Percentiles rank a stretch among this genome's conserved stretches.
phyloP scores from a whole-genome alignment of 768 basidiomycete genomes.

The Steccherinum ochraceum region DNA sequence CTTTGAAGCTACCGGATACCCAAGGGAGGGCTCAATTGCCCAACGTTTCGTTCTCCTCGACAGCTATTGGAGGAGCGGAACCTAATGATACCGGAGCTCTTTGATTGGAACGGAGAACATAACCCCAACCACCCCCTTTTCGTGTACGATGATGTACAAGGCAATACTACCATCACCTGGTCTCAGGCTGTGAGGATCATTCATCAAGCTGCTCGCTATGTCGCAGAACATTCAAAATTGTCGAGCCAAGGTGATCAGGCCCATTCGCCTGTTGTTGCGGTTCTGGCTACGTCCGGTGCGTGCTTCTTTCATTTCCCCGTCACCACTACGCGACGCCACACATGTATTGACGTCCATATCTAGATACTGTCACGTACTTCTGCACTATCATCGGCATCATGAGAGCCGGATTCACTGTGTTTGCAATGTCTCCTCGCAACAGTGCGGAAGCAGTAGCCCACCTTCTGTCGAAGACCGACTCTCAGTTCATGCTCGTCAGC shows the following conservation, averaged over 20 bases:
- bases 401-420: constrained; percentile 30
- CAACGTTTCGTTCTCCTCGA: neutral
- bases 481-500: constrained; percentile 4
- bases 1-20: neutral
- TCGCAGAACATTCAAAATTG: neutral
- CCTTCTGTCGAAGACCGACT: constrained; percentile 4
- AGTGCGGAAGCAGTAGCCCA: constrained; percentile 1
- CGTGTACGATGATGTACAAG: constrained; percentile 13
- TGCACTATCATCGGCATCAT: constrained; percentile 28
- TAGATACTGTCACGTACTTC: constrained; percentile 18
- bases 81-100: constrained; percentile 23
- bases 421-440: constrained; percentile 10
- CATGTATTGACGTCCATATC: no score
- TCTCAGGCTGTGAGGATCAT: constrained; percentile 21
- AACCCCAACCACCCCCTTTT: constrained; percentile 28
- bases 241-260: neutral
- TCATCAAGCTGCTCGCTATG: constrained; percentile 16
- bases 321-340: neutral
- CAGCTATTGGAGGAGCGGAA: neutral
- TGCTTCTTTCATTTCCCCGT: no score
- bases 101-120: constrained; percentile 27
- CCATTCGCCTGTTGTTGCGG: constrained; percentile 10
- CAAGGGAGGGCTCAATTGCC: neutral
- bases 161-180: constrained; percentile 17
- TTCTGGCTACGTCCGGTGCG: constrained; percentile 14